phyloP scores from a whole-genome alignment of 345 rosid genomes.

The Clausena lansium region DNA sequence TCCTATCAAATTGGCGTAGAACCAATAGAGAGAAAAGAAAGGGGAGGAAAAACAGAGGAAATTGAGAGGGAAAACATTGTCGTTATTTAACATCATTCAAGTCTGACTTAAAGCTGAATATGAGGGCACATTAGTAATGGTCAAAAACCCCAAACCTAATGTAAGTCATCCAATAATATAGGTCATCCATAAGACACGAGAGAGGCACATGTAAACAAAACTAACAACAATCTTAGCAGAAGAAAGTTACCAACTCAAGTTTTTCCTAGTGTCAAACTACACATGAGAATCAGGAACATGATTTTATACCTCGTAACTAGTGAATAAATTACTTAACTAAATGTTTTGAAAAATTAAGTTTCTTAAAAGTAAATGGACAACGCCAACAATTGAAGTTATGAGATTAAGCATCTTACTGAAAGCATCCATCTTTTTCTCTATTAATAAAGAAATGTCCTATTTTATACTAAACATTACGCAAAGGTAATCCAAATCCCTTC shows the following conservation, averaged over 20 bases:
- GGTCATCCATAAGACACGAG: neutral
- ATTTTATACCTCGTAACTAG: neutral
- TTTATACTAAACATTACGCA: neutral
- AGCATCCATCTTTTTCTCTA: neutral
- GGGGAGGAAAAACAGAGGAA: too few species aligned
- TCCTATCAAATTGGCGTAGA: too few species aligned
- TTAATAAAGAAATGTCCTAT: neutral
- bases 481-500: neutral
- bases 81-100: too few species aligned
- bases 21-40: too few species aligned
- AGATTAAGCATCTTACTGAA: neutral
- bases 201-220: neutral
- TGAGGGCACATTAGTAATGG: too few species aligned
- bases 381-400: neutral
- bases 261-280: neutral
- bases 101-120: too few species aligned
- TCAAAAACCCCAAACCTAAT: neutral
- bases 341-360: neutral
- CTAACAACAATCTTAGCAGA: neutral
- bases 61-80: too few species aligned
- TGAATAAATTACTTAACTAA: neutral
- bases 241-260: neutral
- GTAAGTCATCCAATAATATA: neutral
- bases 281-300: neutral
- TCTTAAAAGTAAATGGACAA: conserved; percentile 2